phyloP scores from a whole-genome alignment of 2,329 filamentous ascomycete species.

The Dichotomopilus funicola region DNA sequence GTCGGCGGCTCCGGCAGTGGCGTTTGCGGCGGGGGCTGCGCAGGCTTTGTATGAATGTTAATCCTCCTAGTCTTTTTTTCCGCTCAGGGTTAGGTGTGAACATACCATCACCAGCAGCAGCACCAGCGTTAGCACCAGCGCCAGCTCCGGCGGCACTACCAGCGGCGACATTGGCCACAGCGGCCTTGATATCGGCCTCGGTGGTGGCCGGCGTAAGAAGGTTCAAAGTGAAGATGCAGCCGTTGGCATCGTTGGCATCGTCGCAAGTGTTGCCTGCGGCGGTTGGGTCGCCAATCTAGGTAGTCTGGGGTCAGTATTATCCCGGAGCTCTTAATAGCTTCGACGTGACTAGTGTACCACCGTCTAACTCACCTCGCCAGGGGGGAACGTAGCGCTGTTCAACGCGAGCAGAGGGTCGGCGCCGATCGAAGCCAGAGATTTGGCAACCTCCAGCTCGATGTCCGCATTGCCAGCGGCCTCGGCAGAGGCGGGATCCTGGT shows the following conservation, averaged over 20 bases:
- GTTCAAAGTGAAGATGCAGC: constrained; percentile 51
- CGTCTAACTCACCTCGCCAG: constrained; percentile 41
- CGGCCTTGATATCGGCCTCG: constrained; percentile 46
- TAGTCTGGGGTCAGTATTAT: constrained; percentile 16
- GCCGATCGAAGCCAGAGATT: constrained; percentile 54
- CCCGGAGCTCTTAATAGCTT: not conserved
- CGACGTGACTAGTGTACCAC: too few species aligned
- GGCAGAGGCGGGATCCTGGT: constrained; percentile 60
- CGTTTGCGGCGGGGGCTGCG: not conserved
- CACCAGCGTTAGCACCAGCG: constrained; percentile 9
- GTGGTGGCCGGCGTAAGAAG: constrained; percentile 49
- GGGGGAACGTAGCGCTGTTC: constrained; percentile 55
- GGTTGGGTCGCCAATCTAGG: constrained; percentile 31
- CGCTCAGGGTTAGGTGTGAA: not conserved
- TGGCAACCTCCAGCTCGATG: constrained; percentile 52
- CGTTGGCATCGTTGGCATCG: constrained; percentile 39
- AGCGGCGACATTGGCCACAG: constrained; percentile 33
- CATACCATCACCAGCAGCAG: constrained; percentile 11
- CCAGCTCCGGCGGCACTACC: constrained; percentile 17
- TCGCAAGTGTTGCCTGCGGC: constrained; percentile 49
- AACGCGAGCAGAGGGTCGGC: constrained; percentile 57
- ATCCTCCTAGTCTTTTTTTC: not conserved
- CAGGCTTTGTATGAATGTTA: not conserved
- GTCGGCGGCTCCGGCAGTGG: constrained; percentile 13
- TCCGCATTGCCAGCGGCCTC: constrained; percentile 55